phyloP scores from a whole-genome alignment of 2,329 filamentous ascomycete genomes.

The Cladosporium sp. region DNA sequence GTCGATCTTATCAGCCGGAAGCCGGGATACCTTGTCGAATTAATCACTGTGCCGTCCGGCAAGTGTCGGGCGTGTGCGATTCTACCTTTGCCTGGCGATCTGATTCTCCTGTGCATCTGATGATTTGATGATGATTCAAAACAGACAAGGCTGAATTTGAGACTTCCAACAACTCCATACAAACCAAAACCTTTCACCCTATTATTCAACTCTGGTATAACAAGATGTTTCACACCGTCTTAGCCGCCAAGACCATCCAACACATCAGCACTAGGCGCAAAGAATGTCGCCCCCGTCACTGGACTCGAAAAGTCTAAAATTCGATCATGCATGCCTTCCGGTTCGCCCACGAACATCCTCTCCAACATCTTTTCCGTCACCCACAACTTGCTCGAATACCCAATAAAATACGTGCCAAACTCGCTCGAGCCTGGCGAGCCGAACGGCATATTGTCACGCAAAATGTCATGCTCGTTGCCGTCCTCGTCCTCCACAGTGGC shows the following conservation, averaged over 20 bases:
- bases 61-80: too few relatives aligned
- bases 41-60: too few relatives aligned
- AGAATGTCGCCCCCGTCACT: conserved; percentile 52
- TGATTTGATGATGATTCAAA: too few relatives aligned
- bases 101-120: too few relatives aligned
- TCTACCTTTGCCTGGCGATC: too few relatives aligned
- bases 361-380: conserved; percentile 53
- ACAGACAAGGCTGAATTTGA: too few relatives aligned
- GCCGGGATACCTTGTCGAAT: too few relatives aligned
- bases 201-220: too few relatives aligned
- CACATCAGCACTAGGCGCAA: conserved; percentile 32
- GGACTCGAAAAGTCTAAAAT: conserved; percentile 53
- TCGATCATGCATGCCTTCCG: conserved; percentile 52
- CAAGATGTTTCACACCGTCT: too few relatives aligned
- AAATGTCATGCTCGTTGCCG: conserved; percentile 50
- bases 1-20: conserved; percentile 4
- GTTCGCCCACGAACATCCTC: conserved; percentile 53
- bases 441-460: conserved; percentile 60
- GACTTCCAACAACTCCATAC: too few relatives aligned
- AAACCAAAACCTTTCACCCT: too few relatives aligned
- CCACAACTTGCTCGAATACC: neutral
- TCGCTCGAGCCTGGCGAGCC: conserved; percentile 49
- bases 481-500: conserved; percentile 50
- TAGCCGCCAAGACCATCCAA: too few relatives aligned
- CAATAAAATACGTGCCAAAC: conserved; percentile 10